Evolutionary conservation across 2,329 filamentous ascomycete genomes (phyloP), one percentile per base, ranked within the genome.

Genomic region (Monosporascus sp.): DNA sequence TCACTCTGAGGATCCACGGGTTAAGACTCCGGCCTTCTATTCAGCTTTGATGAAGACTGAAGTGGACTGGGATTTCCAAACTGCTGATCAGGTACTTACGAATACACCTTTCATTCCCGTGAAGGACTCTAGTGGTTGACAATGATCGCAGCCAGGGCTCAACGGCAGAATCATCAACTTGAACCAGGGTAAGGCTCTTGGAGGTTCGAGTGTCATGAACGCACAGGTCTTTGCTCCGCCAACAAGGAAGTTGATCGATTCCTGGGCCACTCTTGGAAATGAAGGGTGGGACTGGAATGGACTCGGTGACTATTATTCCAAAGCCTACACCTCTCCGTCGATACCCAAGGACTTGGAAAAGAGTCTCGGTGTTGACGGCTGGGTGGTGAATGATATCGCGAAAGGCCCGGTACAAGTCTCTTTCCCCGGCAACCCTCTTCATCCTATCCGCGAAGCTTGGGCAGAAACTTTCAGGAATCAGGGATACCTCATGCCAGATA

Each of bases 331-430:
- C 8, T 36, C 9, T 20, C 45, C 45, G 14, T 17, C 45, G 20
- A 20, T 52, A 31, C 6, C 4, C 36, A 31, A 22, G 41, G 5
- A 20, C 24, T 20, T 44, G 18, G 35, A 15, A 22, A 27, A 52
- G 22, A 52, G 17, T 4, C 11, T 44, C 5, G 41, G 41, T 37
- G 20, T 50, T 15, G 39, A 20, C 9, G 35, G 35, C 25, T 51
- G 52, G 49, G 20, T 45, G 8, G 18, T 27, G 47, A 44, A 38
- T 24, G 27, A 27, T 37, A 50, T 22, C 5, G 22, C 39, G 9
- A 20, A 49, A 17, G 24, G 35, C 24, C 50, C 53, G n/a, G 44
- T 55, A 60, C 15, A 50, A 45, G 36, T 18, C 14, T 50, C 41
- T 5, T 50, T 45, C 37, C 39, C 39, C 3, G n/a, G 17, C 5